Evolutionary conservation across 169 alveolate species (phyloP).

Genomic region (Plasmodium adleri): DNA sequence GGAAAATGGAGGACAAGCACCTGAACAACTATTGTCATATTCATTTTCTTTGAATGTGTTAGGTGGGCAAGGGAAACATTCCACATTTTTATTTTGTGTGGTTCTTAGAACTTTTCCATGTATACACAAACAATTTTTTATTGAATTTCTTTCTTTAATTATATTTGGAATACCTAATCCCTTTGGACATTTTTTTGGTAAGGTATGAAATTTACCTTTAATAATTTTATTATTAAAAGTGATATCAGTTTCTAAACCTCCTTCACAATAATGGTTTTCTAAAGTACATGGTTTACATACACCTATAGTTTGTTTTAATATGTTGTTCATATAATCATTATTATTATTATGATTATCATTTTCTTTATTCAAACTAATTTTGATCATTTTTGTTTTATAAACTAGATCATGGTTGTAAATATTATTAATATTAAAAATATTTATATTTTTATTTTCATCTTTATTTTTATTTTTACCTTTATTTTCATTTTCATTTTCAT

Average conservation of each 20-base stretch:
- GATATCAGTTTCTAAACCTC: conserved; percentile 51
- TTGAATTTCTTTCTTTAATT: conserved; percentile 43
- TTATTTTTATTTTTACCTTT: conserved; percentile 3
- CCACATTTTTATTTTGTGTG: conserved; percentile 41
- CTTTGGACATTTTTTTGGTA: conserved; percentile 74
- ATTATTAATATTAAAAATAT: conserved; percentile 5
- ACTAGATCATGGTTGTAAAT: conserved; percentile 44
- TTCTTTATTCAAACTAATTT: conserved; percentile 43
- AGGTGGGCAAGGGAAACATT: conserved; percentile 77
- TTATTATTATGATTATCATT: conserved; percentile 11
- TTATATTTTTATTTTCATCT: conserved; percentile 13
- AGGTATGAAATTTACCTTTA: conserved; percentile 38
- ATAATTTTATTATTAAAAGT: conserved; percentile 15
- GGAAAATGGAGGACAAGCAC: conserved; percentile 83
- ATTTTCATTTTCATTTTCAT: conserved; percentile 10
- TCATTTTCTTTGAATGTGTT: conserved; percentile 82
- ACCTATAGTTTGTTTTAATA: conserved; percentile 50
- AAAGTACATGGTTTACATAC: conserved; percentile 68
- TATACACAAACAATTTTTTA: conserved; percentile 67
- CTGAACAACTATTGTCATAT: conserved; percentile 81
- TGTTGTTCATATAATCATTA: conserved; percentile 8
- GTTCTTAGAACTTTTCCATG: conserved; percentile 70
- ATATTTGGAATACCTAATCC: conserved; percentile 57
- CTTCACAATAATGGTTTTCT: conserved; percentile 74
- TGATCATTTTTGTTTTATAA: conserved; percentile 36